phyloP scores from a whole-genome alignment of 768 basidiomycete species.

The Tephrocybe sp. region DNA sequence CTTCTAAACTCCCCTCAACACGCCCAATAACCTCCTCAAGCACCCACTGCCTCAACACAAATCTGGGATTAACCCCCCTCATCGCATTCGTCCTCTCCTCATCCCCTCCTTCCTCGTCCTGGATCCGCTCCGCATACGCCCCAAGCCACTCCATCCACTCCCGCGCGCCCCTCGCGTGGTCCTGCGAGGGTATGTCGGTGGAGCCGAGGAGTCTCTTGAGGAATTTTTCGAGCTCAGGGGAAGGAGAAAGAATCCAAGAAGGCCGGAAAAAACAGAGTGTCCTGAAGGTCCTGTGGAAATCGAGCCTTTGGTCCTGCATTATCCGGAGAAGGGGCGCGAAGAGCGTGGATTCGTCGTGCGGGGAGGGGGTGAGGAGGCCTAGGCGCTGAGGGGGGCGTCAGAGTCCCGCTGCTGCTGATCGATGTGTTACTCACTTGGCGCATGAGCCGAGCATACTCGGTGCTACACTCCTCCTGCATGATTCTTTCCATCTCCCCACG shows the following conservation, averaged over 20 bases:
- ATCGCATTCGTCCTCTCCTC: slow-evolving; percentile 49
- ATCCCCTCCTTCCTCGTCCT: slow-evolving; percentile 36
- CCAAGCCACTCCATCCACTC: slow-evolving; percentile 68
- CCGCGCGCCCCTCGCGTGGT: slow-evolving; percentile 32
- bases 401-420: no score
- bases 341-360: slow-evolving; percentile 60
- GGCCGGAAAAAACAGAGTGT: slow-evolving; percentile 64
- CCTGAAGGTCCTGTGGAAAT: slow-evolving; percentile 88
- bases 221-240: slow-evolving; percentile 35
- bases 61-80: slow-evolving; percentile 78
- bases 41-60: slow-evolving; percentile 94
- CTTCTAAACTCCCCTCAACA: slow-evolving; percentile 72
- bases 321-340: slow-evolving; percentile 72
- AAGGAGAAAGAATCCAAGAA: slow-evolving; percentile 19
- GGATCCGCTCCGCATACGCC: slow-evolving; percentile 58
- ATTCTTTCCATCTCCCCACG: slow-evolving; percentile 63
- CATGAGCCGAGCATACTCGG: slow-evolving; percentile 70
- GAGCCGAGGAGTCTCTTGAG: slow-evolving; percentile 44
- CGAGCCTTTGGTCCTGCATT: slow-evolving; percentile 73
- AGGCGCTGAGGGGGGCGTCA: no score
- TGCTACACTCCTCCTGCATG: slow-evolving; percentile 56
- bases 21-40: slow-evolving; percentile 88
- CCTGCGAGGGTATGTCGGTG: slow-evolving; percentile 20
- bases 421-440: slow-evolving; percentile 57
- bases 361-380: slow-evolving; percentile 58